These are phyloP conservation scores for Solanum raphanifolium DNA, from an alignment of 257 asterid species.

Conservation along the genomic window DNA sequence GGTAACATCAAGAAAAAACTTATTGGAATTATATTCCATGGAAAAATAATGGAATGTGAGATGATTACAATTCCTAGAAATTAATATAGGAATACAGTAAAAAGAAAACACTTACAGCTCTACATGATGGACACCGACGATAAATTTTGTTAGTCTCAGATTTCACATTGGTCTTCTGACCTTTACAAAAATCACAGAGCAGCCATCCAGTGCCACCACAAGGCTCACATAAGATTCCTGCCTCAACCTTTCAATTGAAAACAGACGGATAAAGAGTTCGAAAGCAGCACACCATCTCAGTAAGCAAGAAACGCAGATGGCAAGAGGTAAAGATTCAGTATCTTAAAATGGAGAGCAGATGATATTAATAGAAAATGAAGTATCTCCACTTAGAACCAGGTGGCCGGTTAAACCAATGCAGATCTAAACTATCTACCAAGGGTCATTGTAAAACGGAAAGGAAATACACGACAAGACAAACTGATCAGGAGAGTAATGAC, in stretches of 20 bases:
- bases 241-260: conserved; percentile 25
- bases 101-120: conserved; percentile 47
- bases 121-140: conserved; percentile 73
- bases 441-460: neutral
- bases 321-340: neutral
- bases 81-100: neutral
- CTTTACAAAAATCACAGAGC: conserved; percentile 62
- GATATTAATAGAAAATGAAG: too few relatives aligned
- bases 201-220: conserved; percentile 71
- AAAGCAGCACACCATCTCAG: neutral
- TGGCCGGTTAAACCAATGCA: neutral
- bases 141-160: conserved; percentile 45
- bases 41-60: neutral
- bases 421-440: neutral
- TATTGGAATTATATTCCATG: neutral
- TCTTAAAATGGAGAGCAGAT: neutral
- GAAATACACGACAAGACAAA: neutral
- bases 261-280: neutral
- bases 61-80: neutral
- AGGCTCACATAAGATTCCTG: conserved; percentile 41
- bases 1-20: neutral
- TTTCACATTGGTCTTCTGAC: conserved; percentile 62
- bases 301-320: neutral
- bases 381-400: neutral
- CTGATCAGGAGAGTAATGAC: too few relatives aligned